Base-by-base conservation (phyloP, 805 yeast genomes). In the Spathaspora sp. region DNA sequence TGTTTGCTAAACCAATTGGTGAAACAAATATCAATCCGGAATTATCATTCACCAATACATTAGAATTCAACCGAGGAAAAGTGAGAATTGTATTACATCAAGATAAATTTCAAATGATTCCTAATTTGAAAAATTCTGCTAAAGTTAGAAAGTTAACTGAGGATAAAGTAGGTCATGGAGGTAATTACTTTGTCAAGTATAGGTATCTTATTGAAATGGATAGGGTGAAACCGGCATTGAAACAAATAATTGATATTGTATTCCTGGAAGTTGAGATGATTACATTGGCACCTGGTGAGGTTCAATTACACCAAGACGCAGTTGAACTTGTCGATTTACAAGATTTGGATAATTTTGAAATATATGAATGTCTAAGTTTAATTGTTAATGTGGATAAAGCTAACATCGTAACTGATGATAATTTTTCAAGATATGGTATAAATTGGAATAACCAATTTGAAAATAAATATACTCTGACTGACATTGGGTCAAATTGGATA, bases 131-230 rank as follows among this genome's bases (percentile, higher is more conserved):
- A 16, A 29, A 29, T n/a, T 35, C 17, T n/a, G 16, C 28, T 10
- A 28, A 5, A n/a, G 14, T 44, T n/a, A 43, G 32, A 12, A 51
- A 51, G 29, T 11, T 48, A 12, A 49, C 32, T 11, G 42, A 44
- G 12, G 45, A 51, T 32, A 51, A 48, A 19, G 29, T 35, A 4
- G 48, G 48, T 7, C 51, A 51, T 45, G 54, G 54, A 14, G 44
- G 48, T 17, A 43, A 43, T 17, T 47, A 47, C 19, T 42, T 28
- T 46, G 44, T 28, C 8, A 47, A 32, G 23, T 46, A 39, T 29
- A 46, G 29, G 5, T 47, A 46, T 44, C 12, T 42, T 28, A 38
- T 50, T 11, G 28, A 28, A n/a, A 42, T 31, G n/a, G 35, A 47
- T 40, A 18, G 16, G 3, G 14, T 42, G 9, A 23, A 20, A 9